These are phyloP conservation scores for Phytomonas francai DNA, from an alignment of 208 protist genomes.

Conservation along the genomic window DNA sequence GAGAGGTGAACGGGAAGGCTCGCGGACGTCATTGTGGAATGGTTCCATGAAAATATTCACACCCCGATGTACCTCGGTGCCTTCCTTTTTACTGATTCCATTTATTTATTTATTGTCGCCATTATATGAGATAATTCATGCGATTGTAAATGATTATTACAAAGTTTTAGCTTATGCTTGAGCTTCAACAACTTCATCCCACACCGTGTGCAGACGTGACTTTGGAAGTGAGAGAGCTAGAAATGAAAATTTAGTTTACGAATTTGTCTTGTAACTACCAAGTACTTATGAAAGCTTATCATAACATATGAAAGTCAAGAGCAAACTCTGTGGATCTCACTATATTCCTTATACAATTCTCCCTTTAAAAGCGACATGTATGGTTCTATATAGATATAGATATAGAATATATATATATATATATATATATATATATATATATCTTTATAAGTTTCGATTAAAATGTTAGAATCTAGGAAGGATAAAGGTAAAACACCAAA, in stretches of 20 bases:
- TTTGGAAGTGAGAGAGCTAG: background rate
- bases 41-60: background rate
- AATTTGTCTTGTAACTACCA: background rate
- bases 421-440: conserved; percentile 6
- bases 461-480: background rate
- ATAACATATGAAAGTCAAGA: background rate
- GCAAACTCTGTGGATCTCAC: background rate
- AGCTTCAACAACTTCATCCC: background rate
- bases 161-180: background rate
- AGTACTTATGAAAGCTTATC: background rate
- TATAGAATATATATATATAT: conserved; percentile 3
- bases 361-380: background rate
- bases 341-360: background rate
- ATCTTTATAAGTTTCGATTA: background rate
- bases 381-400: conserved; percentile 8
- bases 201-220: background rate
- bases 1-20: background rate
- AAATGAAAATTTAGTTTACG: background rate
- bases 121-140: background rate
- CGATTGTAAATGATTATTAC: conserved; percentile 2
- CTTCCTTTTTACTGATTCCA: conserved; percentile 3
- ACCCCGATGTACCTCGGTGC: background rate
- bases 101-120: conserved; percentile 3
- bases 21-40: background rate
- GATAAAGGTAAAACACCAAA: background rate